Percentiles rank a stretch among this genome's conserved stretches.
phyloP scores from a whole-genome alignment of 1,284 basidiomycete species.

The Mycosarcoma maydis region DNA sequence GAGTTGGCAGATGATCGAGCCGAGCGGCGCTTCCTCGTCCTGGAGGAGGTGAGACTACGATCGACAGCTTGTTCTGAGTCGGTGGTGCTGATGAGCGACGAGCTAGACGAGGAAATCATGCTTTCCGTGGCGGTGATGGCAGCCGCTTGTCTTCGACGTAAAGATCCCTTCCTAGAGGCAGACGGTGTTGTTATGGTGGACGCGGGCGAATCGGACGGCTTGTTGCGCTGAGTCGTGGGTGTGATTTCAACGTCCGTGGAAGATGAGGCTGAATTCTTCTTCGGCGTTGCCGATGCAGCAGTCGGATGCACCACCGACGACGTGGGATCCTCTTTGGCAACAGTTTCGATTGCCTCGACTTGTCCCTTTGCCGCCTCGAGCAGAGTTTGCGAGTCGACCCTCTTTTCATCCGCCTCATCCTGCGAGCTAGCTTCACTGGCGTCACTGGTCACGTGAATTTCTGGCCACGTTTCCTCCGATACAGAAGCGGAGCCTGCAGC shows the following conservation, averaged over 20 bases:
- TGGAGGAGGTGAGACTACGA: slow-evolving; percentile 22
- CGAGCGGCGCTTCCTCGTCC: slow-evolving; percentile 11
- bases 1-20: slow-evolving; percentile 11
- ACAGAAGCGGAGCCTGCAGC: neutral
- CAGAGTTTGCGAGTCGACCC: slow-evolving; percentile 35
- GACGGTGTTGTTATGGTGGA: slow-evolving; percentile 13
- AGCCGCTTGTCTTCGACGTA: slow-evolving; percentile 10
- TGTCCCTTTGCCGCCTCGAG: slow-evolving; percentile 41
- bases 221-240: slow-evolving; percentile 2
- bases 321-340: slow-evolving; percentile 23
- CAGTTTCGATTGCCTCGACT: slow-evolving; percentile 25
- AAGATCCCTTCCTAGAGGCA: slow-evolving; percentile 12
- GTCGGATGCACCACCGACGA: slow-evolving; percentile 28
- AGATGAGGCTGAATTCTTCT: slow-evolving; percentile 3
- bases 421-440: neutral
- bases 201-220: slow-evolving; percentile 4
- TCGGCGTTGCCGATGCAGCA: slow-evolving; percentile 20
- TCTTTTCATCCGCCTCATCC: slow-evolving; percentile 15
- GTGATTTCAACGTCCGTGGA: slow-evolving; percentile 6
- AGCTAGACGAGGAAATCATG: slow-evolving; percentile 16
- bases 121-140: neutral
- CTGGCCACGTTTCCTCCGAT: neutral
- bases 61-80: slow-evolving; percentile 30
- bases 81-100: slow-evolving; percentile 16
- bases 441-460: no score